phyloP scores from a whole-genome alignment of 2,329 filamentous ascomycete species.

The Colletotrichum sp. region DNA sequence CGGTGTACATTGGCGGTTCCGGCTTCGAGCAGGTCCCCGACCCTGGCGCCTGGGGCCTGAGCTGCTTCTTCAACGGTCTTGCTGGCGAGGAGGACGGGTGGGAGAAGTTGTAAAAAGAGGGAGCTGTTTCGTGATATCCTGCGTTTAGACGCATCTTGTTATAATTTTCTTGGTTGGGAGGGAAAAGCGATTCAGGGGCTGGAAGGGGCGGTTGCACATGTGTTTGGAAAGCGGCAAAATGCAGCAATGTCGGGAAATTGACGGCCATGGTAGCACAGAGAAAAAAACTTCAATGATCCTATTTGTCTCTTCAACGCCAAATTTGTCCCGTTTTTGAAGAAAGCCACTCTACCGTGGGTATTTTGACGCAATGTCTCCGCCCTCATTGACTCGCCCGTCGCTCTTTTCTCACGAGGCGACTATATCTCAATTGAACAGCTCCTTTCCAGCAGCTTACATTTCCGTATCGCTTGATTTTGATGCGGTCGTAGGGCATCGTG shows the following conservation, averaged over 20 bases:
- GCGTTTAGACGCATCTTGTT: not conserved
- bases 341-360: constrained; percentile 28
- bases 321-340: constrained; percentile 30
- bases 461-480: not conserved
- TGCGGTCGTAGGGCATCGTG: not conserved
- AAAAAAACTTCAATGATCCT: constrained; percentile 12
- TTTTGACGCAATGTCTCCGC: constrained; percentile 1
- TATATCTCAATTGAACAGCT: not conserved
- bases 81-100: constrained; percentile 56
- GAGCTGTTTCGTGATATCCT: not conserved
- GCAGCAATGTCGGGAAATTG: not conserved
- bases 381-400: not conserved
- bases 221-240: not conserved
- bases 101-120: constrained; percentile 32
- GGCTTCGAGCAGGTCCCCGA: constrained; percentile 56
- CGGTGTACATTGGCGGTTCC: constrained; percentile 77
- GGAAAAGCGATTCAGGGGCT: not conserved
- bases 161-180: not conserved
- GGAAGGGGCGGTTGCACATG: not conserved
- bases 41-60: constrained; percentile 75
- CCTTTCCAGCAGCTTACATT: not conserved
- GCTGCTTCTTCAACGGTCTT: constrained; percentile 81
- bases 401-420: not conserved
- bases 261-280: not conserved
- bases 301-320: constrained; percentile 42